phyloP scores from a whole-genome alignment of 1,284 basidiomycete genomes.

The Cystobasidium sp. region DNA sequence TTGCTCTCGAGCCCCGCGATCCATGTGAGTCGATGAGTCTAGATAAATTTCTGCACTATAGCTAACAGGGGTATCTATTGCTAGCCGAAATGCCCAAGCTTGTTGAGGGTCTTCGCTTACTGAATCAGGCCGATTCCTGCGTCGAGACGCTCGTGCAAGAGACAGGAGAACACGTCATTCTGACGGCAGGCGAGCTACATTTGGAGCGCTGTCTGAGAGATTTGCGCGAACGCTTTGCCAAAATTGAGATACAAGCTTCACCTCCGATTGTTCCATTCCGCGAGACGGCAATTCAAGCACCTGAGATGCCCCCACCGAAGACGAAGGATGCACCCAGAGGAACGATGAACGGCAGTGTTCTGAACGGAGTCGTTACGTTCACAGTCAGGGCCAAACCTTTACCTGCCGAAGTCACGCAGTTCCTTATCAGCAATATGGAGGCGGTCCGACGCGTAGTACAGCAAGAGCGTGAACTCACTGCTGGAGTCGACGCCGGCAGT shows the following conservation, averaged over 20 bases:
- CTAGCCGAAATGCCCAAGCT: slow-evolving; percentile 89
- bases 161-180: slow-evolving; percentile 95
- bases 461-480: slow-evolving; percentile 47
- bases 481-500: slow-evolving; percentile 47
- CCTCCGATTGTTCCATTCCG: slow-evolving; percentile 97
- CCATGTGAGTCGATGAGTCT: slow-evolving; percentile 61
- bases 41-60: too few species aligned
- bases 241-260: slow-evolving; percentile 88
- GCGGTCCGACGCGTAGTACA: slow-evolving; percentile 48
- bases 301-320: slow-evolving; percentile 87
- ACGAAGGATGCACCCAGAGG: slow-evolving; percentile 73
- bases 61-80: neutral
- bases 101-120: slow-evolving; percentile 80
- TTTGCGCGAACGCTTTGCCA: slow-evolving; percentile 90
- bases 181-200: slow-evolving; percentile 95
- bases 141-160: slow-evolving; percentile 96
- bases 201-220: slow-evolving; percentile 97
- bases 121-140: slow-evolving; percentile 95
- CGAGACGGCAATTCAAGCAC: slow-evolving; percentile 83
- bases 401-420: slow-evolving; percentile 69
- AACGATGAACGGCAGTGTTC: slow-evolving; percentile 72
- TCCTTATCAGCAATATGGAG: slow-evolving; percentile 72
- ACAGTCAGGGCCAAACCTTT: slow-evolving; percentile 81
- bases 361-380: slow-evolving; percentile 77
- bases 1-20: slow-evolving; percentile 85